Percentiles rank a stretch among this genome's conserved stretches.
These are phyloP conservation scores for Capsicum rhomboideum DNA, from an alignment of 257 asterid species.

Conservation along the genomic window DNA sequence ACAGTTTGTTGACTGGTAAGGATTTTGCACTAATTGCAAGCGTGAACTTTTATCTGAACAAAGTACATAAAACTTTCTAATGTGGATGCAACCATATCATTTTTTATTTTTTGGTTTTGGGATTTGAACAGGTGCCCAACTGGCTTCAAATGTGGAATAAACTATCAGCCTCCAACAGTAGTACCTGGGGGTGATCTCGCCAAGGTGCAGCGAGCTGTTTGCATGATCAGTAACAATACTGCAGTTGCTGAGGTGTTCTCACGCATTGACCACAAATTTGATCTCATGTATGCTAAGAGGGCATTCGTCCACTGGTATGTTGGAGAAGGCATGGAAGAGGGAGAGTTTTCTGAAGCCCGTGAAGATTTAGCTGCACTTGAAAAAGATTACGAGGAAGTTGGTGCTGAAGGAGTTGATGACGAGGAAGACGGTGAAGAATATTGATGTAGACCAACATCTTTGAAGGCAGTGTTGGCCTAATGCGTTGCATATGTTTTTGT, in stretches of 20 bases:
- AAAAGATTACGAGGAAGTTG: slow-evolving; percentile 83
- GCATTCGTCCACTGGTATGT: slow-evolving; percentile 95
- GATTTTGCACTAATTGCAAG: not conserved
- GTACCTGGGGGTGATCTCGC: slow-evolving; percentile 95
- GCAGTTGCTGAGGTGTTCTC: slow-evolving; percentile 94
- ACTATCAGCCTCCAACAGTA: slow-evolving; percentile 84
- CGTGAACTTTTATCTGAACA: not conserved
- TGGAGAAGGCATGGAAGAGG: slow-evolving; percentile 97
- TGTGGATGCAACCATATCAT: not conserved
- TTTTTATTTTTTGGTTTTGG: not conserved
- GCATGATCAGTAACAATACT: slow-evolving; percentile 95
- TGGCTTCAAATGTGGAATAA: slow-evolving; percentile 87
- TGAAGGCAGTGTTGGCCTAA: slow-evolving; percentile 1
- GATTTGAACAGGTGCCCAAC: slow-evolving; percentile 71
- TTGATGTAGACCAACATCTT: slow-evolving; percentile 11
- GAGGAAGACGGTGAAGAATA: slow-evolving; percentile 72
- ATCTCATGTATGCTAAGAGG: slow-evolving; percentile 86
- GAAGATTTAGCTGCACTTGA: slow-evolving; percentile 90
- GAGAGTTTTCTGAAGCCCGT: slow-evolving; percentile 89
- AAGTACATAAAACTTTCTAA: not conserved
- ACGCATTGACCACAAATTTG: slow-evolving; percentile 85
- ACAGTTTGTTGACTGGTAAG: slow-evolving; percentile 92
- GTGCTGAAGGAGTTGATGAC: slow-evolving; percentile 77
- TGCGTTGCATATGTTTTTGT: not conserved
- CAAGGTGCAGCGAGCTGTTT: slow-evolving; percentile 82